Conservation (phyloP, 2,329 filamentous ascomycete species). For the Sclerotinia glacialis region DNA sequence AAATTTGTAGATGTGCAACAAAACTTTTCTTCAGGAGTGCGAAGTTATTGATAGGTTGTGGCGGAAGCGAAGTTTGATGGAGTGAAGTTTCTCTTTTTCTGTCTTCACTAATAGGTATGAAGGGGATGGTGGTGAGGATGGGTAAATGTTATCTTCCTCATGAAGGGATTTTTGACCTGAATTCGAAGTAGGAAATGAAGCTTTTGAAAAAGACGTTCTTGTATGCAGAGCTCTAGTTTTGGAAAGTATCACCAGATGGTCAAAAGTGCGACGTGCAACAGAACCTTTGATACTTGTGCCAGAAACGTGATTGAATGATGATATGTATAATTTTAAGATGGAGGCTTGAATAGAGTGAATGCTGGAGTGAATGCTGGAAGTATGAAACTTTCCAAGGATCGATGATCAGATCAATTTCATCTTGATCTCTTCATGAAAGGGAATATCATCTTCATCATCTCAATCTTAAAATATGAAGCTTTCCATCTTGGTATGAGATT, state of each 20-base stretch:
- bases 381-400: accelerated
- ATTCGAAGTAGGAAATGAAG: neutral
- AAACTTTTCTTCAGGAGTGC: no score
- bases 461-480: neutral
- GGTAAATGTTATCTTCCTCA: no score
- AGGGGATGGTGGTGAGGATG: no score
- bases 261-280: neutral
- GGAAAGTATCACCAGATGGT: neutral
- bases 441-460: neutral
- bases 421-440: neutral
- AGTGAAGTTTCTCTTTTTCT: neutral
- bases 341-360: no score
- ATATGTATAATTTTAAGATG: no score
- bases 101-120: no score
- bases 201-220: neutral
- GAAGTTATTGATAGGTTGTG: neutral
- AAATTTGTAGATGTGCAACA: neutral
- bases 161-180: neutral
- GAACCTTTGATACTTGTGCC: neutral
- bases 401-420: no score
- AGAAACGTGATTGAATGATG: no score
- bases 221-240: neutral
- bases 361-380: neutral
- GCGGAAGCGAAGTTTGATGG: no score
- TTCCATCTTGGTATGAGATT: neutral